A percentile compares a stretch with the other conserved stretches of the same genome.
phyloP scores from a whole-genome alignment of 257 asterid genomes.

The Ballota nigra region DNA sequence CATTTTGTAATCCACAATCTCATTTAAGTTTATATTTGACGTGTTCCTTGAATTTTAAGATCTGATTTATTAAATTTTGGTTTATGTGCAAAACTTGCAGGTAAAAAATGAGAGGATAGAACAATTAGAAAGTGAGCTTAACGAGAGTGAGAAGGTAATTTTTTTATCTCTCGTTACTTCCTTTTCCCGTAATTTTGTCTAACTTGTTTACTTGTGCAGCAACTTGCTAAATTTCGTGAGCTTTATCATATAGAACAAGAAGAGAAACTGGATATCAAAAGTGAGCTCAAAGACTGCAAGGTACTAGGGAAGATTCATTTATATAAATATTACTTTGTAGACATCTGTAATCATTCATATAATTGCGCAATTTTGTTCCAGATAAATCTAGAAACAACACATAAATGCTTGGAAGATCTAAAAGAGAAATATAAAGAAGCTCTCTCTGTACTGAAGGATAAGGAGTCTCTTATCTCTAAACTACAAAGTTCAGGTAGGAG shows the following conservation, averaged over 20 bases:
- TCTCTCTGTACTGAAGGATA: conserved; percentile 51
- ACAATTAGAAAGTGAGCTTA: conserved; percentile 65
- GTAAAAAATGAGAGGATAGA: conserved; percentile 72
- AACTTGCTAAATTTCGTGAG: conserved; percentile 57
- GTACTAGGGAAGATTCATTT: conserved; percentile 32
- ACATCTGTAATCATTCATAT: conserved; percentile 10
- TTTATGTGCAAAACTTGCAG: conserved; percentile 41
- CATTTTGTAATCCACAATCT: not conserved
- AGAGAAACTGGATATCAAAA: conserved; percentile 53
- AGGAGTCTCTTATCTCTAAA: conserved; percentile 55
- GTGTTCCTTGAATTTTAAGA: not conserved
- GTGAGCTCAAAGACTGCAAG: conserved; percentile 74
- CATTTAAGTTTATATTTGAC: not conserved
- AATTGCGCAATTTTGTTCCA: conserved; percentile 28
- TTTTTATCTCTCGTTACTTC: conserved; percentile 1
- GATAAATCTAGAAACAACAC: conserved; percentile 49
- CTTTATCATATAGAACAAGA: conserved; percentile 71
- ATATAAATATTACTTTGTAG: conserved; percentile 7
- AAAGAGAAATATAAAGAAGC: conserved; percentile 52
- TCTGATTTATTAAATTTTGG: not conserved
- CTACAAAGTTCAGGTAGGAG: conserved; percentile 60
- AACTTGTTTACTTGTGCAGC: conserved; percentile 36
- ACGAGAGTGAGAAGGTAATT: conserved; percentile 51
- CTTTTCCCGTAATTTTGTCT: not conserved
- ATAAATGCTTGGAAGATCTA: conserved; percentile 55